phyloP scores from a whole-genome alignment of 2,329 filamentous ascomycete species.

The Alternaria brassicicola region DNA sequence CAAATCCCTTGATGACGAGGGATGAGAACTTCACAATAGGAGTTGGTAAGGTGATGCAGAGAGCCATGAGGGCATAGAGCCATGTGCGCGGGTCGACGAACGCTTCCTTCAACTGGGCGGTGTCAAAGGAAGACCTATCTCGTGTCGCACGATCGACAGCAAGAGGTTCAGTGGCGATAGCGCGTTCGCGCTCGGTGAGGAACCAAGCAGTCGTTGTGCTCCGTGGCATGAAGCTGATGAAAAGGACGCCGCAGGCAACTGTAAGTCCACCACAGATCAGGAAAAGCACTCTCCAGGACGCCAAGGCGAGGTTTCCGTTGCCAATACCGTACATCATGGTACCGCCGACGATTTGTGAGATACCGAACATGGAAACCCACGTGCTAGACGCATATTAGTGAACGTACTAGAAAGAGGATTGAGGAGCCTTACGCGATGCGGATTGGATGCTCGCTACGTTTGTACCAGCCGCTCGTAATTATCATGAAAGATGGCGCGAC shows the following conservation, averaged over 20 bases:
- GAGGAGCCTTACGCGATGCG: slow-evolving; percentile 11
- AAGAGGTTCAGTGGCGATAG: slow-evolving; percentile 50
- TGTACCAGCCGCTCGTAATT: slow-evolving; percentile 49
- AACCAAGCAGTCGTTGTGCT: slow-evolving; percentile 59
- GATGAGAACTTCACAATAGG: slow-evolving; percentile 51
- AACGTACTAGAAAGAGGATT: slow-evolving; percentile 10
- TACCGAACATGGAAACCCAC: slow-evolving; percentile 46
- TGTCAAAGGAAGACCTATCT: slow-evolving; percentile 54
- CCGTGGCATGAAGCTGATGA: slow-evolving; percentile 56
- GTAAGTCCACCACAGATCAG: slow-evolving; percentile 59
- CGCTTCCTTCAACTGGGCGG: slow-evolving; percentile 54
- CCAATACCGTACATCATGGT: slow-evolving; percentile 61
- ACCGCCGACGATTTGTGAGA: slow-evolving; percentile 55
- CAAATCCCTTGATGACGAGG: slow-evolving; percentile 52
- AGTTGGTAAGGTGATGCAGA: neutral
- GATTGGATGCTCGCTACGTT: slow-evolving; percentile 37
- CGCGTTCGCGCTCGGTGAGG: slow-evolving; percentile 52
- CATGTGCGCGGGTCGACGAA: slow-evolving; percentile 51
- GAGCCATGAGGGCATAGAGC: neutral
- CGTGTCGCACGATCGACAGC: slow-evolving; percentile 49
- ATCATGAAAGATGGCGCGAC: slow-evolving; percentile 56
- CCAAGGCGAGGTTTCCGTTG: slow-evolving; percentile 47
- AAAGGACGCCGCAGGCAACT: slow-evolving; percentile 50
- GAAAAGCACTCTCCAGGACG: slow-evolving; percentile 57
- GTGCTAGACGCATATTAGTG: neutral